Conservation (phyloP, 2,329 filamentous ascomycete species). For the Plenodomus lindquistii region DNA sequence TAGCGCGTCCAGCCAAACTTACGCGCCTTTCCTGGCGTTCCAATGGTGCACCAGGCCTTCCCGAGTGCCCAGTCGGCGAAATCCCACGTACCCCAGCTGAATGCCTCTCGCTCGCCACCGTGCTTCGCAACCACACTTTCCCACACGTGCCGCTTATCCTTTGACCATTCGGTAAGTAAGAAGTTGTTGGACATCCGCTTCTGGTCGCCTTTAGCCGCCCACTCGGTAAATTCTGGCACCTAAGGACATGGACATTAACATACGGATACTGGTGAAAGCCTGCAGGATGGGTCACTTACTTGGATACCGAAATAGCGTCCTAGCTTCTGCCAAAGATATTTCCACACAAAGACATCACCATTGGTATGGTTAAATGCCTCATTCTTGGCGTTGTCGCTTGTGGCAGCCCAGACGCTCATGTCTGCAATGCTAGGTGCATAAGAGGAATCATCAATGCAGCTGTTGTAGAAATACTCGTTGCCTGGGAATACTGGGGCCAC, state of each 20-base stretch:
- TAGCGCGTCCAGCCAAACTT: too few relatives aligned
- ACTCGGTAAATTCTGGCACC: too few relatives aligned
- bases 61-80: conserved; percentile 3
- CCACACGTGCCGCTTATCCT: neutral
- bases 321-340: neutral
- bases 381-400: neutral
- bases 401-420: neutral
- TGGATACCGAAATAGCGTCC: neutral
- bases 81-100: conserved; percentile 5
- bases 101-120: conserved; percentile 3
- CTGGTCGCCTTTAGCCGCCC: too few relatives aligned
- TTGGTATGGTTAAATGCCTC: conserved; percentile 4
- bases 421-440: neutral
- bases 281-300: too few relatives aligned
- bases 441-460: conserved; percentile 1
- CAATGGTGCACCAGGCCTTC: conserved; percentile 19
- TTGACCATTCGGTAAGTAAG: conserved; percentile 1
- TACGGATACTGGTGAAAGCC: too few relatives aligned
- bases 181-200: neutral
- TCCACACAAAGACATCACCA: conserved; percentile 2
- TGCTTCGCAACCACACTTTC: conserved; percentile 1
- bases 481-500: neutral
- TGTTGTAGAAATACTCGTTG: conserved; percentile 3
- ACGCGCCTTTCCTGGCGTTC: conserved; percentile 1
- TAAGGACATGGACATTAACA: too few relatives aligned